Evolutionary conservation across 345 rosid species (phyloP), one percentile per base, ranked within the genome.

Genomic region (Turnera subulata): DNA sequence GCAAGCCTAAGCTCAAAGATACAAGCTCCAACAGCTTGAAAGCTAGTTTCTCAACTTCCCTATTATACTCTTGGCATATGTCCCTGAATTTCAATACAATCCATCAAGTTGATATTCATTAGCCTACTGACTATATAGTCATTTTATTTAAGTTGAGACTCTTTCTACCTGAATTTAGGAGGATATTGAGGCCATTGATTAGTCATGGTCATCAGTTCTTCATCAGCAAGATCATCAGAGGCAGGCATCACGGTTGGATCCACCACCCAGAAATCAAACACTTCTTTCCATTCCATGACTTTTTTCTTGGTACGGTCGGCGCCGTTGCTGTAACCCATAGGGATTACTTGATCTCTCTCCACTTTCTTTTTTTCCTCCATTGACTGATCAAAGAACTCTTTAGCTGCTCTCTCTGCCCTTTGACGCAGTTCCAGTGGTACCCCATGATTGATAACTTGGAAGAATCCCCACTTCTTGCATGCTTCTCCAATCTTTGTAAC

Each of bases 221-320:
- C 25, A 54, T 76, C 85, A 33, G 74, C 58, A 24, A 62, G 80
- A 8, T 73, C 68, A 14, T 53, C 61, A 1, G 81, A 74, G 44
- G 85, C 84, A 15, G 86, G 85, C 25, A 84, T 12, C 13, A 75
- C 5, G 16, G 77, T 75, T 0, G 88, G 84, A 56, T 86, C 78
- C 52, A 76, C 72, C 33, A 75, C 54, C 49, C 67, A 67, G 40
- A 78, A 43, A 66, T 86, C 88, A 39, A 86, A 86, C 5, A 84
- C 84, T 61, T 86, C 84, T 56, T 76, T 81, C 87, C 81, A 86
- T 56, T 81, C 87, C 71, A 80, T 83, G 6, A 81, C 77, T 50
- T 79, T 85, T 73, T 82, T 79, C n/a, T n/a, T n/a, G 9, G 87
- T 86, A 54, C 79, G 89, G 65, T 86, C 88, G 38, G 70, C 58